Conservation (phyloP, 441 rosid species). For the Croton laevigatus region DNA sequence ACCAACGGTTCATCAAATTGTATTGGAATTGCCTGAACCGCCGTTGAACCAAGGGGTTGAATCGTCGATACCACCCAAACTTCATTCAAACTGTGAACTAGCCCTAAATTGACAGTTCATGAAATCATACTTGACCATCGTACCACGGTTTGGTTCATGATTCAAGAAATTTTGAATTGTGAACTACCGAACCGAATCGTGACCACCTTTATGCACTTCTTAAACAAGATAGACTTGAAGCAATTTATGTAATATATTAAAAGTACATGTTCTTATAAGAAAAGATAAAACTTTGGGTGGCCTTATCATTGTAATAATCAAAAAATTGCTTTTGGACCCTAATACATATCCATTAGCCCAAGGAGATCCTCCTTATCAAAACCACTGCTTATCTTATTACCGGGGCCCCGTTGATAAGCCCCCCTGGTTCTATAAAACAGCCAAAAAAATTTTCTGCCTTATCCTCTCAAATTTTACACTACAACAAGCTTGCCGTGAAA, state of each 20-base stretch:
- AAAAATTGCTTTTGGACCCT: constrained; percentile 15
- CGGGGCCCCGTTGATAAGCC: constrained; percentile 19
- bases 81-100: too few species aligned
- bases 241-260: not conserved
- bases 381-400: constrained; percentile 17
- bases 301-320: constrained; percentile 24
- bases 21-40: too few species aligned
- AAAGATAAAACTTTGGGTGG: not conserved
- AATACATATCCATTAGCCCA: constrained; percentile 17
- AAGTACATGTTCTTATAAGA: constrained; percentile 17
- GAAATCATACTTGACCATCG: too few species aligned
- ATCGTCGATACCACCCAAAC: too few species aligned
- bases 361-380: constrained; percentile 20
- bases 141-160: too few species aligned
- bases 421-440: constrained; percentile 3
- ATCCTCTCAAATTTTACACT: constrained; percentile 12
- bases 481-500: not conserved
- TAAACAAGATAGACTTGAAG: not conserved
- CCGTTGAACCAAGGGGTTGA: too few species aligned
- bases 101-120: too few species aligned
- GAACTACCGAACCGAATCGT: too few species aligned
- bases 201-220: too few species aligned
- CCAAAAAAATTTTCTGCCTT: constrained; percentile 4
- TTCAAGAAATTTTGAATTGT: too few species aligned
- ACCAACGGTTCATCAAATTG: too few species aligned